Evolutionary conservation across 768 basidiomycete genomes (phyloP), one percentile per base, ranked within the genome.

Genomic region (Rhodotorula babjevae): DNA sequence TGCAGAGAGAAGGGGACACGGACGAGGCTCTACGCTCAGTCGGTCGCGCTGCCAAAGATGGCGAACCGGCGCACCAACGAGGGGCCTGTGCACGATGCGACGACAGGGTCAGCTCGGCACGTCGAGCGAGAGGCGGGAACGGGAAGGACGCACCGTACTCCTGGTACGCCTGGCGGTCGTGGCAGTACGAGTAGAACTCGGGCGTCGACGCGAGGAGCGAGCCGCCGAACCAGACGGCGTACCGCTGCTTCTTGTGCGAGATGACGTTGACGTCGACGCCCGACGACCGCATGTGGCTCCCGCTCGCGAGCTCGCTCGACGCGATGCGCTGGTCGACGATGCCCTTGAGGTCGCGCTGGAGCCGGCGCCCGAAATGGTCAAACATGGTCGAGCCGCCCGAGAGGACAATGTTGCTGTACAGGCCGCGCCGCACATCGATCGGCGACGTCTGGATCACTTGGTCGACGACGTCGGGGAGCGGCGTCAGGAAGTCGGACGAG

Each of bases 301-400:
- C 93, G 70, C 90, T 90, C 11, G 87, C 85, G 44, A 85, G 78
- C 31, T 86, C 89, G 77, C 89, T 89, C 18, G 87, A 86, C 74
- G 93, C 89, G 72, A 99, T 85, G 71, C 96, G 84, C 71, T 88
- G 89, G 81, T 97, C 94, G 40, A 98, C 95, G 33, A 99, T 82
- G 77, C 91, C 90, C 84, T 93, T 96, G 57, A 99, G 82, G 79
- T 99, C 95, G 56, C 94, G 88, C 84, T 98, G 94, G 74, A 99
- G 86, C 58, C 96, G 88, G 80, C 92, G 89, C n/a, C 92, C 93
- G 79, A 99, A 98, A 84, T 97, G 89, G 77, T 95, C 92, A 85
- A 98, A 98, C 95, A 97, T 98, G 61, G 96, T 98, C 18, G 93
- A 95, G 31, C 96, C 96, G 68, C 96, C 96, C 0, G 91, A 93